These are phyloP conservation scores for Myxozyma neotropica DNA, from an alignment of 805 yeast genomes.

Conservation along the genomic window DNA sequence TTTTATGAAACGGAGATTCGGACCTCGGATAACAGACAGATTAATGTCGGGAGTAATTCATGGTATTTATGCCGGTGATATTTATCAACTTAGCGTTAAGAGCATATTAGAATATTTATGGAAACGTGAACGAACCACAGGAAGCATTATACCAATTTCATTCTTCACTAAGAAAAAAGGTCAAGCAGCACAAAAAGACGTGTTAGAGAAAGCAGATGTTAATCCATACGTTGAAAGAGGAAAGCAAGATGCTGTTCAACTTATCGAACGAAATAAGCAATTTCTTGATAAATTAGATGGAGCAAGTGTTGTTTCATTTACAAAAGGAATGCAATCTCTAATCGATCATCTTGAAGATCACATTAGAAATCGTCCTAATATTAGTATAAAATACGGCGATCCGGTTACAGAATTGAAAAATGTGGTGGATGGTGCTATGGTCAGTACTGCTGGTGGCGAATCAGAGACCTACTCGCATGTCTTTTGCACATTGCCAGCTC, in stretches of 20 bases:
- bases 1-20: slow-evolving; percentile 72
- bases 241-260: slow-evolving; percentile 1
- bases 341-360: slow-evolving; percentile 2
- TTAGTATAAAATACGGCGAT: slow-evolving; percentile 4
- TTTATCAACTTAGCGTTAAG: slow-evolving; percentile 57
- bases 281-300: slow-evolving; percentile 10
- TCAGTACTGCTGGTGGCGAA: slow-evolving; percentile 17
- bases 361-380: neutral
- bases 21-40: slow-evolving; percentile 53
- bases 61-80: slow-evolving; percentile 92
- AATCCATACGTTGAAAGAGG: slow-evolving; percentile 5
- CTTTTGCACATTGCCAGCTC: slow-evolving; percentile 37
- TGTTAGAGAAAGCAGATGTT: neutral
- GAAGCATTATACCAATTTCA: slow-evolving; percentile 14
- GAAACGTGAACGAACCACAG: slow-evolving; percentile 18
- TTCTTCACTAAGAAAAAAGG: slow-evolving; percentile 1
- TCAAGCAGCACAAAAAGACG: neutral
- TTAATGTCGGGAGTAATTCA: slow-evolving; percentile 79
- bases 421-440: slow-evolving; percentile 16
- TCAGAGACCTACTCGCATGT: slow-evolving; percentile 36
- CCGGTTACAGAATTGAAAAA: slow-evolving; percentile 10
- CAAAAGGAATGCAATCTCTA: slow-evolving; percentile 23
- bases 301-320: slow-evolving; percentile 22
- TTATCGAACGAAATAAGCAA: slow-evolving; percentile 41
- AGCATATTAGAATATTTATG: slow-evolving; percentile 20